Evolutionary conservation across 257 asterid species (phyloP), one percentile per base, ranked within the genome.

Genomic region (Ilex aquifolium): DNA sequence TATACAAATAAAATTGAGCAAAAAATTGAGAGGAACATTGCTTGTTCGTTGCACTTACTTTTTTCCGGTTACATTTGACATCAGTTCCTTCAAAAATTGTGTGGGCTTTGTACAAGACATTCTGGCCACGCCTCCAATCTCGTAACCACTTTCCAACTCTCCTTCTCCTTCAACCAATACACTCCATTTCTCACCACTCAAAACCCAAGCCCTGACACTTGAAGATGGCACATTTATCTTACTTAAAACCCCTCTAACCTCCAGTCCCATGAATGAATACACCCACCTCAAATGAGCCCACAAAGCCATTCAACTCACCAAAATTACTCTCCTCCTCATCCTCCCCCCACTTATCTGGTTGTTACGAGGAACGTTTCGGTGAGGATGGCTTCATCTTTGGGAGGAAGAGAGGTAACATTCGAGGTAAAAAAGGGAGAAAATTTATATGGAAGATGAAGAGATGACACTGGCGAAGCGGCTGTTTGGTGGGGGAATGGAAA

Each of bases 141-240:
- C 13, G 85, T 83, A 46, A 86, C 85, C 29, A 79, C 74, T 62
- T 83, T 85, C 27, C 65, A 85, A 44, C 55, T 86, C 80, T 44
- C 73, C 95, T 32, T 75, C 83, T 75, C 85, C 97, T 65, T 89
- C 94, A 61, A 90, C 96, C 17, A 87, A 72, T 56, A 85, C 85
- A 65, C 65, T 64, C 97, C 99, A 93, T 78, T 27, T 87, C 74
- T 89, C 96, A 15, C 94, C 90, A 71, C 95, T 88, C 77, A 82
- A 71, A 71, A 86, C 84, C 57, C 98, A 95, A 77, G 84, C 80
- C 58, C 63, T 80, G 27, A 74, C 96, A 74, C 82, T 78, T 93
- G 44, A 90, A 85, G 52, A 90, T 67, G 73, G 83, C 86, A 30
- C 95, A 96, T 74, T 90, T 78, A 88, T 82, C 77, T 76, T 84